Conservation (phyloP, 306 rosid genomes). For the Geum urbanum region DNA sequence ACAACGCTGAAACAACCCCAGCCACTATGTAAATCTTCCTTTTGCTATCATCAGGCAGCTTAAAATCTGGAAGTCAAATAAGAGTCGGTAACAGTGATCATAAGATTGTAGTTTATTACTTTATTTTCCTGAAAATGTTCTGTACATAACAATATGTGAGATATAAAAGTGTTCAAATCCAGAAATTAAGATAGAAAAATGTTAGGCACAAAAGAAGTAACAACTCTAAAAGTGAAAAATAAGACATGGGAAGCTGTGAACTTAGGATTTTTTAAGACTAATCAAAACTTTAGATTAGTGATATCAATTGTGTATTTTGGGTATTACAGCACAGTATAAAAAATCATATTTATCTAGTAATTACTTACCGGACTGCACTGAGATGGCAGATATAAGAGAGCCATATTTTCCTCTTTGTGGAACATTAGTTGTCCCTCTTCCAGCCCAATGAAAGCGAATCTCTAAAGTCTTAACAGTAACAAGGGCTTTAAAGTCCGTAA, state of each 20-base stretch:
- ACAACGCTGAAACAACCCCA: constrained; percentile 20
- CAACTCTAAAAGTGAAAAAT: background rate
- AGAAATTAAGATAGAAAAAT: background rate
- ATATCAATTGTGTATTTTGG: no score
- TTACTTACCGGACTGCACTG: constrained; percentile 57
- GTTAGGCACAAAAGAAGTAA: background rate
- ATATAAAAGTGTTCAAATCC: background rate
- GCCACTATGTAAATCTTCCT: constrained; percentile 2
- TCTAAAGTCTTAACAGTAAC: constrained; percentile 34
- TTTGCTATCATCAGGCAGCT: constrained; percentile 14
- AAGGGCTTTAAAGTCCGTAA: constrained; percentile 30
- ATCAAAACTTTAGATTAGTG: no score
- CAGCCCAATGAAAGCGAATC: constrained; percentile 62
- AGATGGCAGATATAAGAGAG: constrained; percentile 61
- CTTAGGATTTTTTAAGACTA: no score
- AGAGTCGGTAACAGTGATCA: background rate
- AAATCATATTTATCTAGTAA: background rate
- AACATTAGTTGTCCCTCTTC: constrained; percentile 54
- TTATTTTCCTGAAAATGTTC: background rate
- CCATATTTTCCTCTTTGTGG: constrained; percentile 53
- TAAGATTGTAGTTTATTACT: background rate
- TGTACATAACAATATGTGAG: background rate
- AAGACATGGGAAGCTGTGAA: background rate
- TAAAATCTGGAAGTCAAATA: constrained; percentile 20
- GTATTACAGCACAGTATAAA: background rate